phyloP scores from a whole-genome alignment of 495 filamentous ascomycete genomes.

The Apodospora peruviana region DNA sequence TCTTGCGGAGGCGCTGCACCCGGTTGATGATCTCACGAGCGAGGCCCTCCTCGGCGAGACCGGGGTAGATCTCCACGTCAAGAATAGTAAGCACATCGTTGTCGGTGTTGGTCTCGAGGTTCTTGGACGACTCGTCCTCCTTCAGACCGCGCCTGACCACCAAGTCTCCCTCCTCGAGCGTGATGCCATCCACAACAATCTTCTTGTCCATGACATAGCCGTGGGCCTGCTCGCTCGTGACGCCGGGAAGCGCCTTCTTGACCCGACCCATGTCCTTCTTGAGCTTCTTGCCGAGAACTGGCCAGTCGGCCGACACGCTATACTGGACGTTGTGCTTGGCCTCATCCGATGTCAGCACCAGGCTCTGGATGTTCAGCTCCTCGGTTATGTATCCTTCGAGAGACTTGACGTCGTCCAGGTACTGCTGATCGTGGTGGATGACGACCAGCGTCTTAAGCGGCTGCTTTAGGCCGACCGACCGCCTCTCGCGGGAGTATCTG shows the following conservation, averaged over 20 bases:
- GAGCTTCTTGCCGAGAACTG: slow-evolving; percentile 90
- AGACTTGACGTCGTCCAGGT: slow-evolving; percentile 79
- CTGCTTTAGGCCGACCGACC: slow-evolving; percentile 79
- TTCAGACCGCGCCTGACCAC: slow-evolving; percentile 75
- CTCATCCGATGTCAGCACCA: slow-evolving; percentile 84
- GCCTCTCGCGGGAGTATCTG: slow-evolving; percentile 78
- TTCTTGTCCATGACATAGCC: slow-evolving; percentile 61
- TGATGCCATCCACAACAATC: slow-evolving; percentile 79
- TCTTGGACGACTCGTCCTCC: slow-evolving; percentile 58
- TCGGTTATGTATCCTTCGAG: slow-evolving; percentile 80
- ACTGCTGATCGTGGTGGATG: slow-evolving; percentile 79
- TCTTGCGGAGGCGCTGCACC: slow-evolving; percentile 42
- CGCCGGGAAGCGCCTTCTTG: slow-evolving; percentile 76
- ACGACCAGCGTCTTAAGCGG: slow-evolving; percentile 86
- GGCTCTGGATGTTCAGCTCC: slow-evolving; percentile 82
- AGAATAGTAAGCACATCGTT: slow-evolving; percentile 41
- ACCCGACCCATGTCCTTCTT: slow-evolving; percentile 89
- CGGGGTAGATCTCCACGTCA: slow-evolving; percentile 35
- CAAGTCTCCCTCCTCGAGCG: slow-evolving; percentile 73
- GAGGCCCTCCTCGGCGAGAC: slow-evolving; percentile 37
- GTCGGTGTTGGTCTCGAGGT: slow-evolving; percentile 81
- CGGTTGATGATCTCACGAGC: slow-evolving; percentile 42
- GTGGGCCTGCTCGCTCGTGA: slow-evolving; percentile 75
- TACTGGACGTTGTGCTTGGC: slow-evolving; percentile 88
- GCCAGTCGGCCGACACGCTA: slow-evolving; percentile 84